These are phyloP conservation scores for Mycena sp. DNA, from an alignment of 1,284 basidiomycete species.

Conservation along the genomic window DNA sequence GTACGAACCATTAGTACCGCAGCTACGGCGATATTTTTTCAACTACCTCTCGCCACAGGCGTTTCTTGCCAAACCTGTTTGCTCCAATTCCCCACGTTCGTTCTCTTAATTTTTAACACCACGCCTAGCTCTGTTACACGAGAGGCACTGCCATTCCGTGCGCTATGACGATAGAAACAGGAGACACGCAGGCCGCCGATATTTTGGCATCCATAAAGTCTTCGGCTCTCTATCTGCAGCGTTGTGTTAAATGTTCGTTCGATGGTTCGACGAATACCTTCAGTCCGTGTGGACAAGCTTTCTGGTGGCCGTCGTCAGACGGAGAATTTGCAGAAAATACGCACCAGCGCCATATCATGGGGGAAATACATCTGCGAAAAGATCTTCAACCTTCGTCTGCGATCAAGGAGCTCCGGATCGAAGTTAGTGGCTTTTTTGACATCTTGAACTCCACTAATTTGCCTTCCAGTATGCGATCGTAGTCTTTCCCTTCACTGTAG, in stretches of 20 bases:
- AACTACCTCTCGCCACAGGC: not conserved
- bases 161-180: slow-evolving; percentile 25
- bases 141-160: slow-evolving; percentile 20
- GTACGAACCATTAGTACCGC: not conserved
- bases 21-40: not conserved
- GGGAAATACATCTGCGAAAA: slow-evolving; percentile 18
- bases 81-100: not conserved
- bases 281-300: slow-evolving; percentile 17
- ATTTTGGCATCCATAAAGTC: slow-evolving; percentile 19
- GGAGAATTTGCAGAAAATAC: not conserved
- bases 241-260: slow-evolving; percentile 13
- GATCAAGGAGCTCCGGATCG: slow-evolving; percentile 11
- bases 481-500: slow-evolving; percentile 9
- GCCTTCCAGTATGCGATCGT: slow-evolving; percentile 17
- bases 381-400: slow-evolving; percentile 21
- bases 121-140: slow-evolving; percentile 23
- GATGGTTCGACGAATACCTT: not conserved
- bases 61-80: slow-evolving; percentile 24
- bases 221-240: slow-evolving; percentile 15
- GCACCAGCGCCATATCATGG: slow-evolving; percentile 18
- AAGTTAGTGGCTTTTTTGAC: slow-evolving; percentile 8
- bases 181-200: slow-evolving; percentile 24
- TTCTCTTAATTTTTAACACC: not conserved
- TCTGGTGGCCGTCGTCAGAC: slow-evolving; percentile 24
- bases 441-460: not conserved